These are phyloP conservation scores for Tephrocybe sp. DNA, from an alignment of 768 basidiomycete species.

Conservation along the genomic window DNA sequence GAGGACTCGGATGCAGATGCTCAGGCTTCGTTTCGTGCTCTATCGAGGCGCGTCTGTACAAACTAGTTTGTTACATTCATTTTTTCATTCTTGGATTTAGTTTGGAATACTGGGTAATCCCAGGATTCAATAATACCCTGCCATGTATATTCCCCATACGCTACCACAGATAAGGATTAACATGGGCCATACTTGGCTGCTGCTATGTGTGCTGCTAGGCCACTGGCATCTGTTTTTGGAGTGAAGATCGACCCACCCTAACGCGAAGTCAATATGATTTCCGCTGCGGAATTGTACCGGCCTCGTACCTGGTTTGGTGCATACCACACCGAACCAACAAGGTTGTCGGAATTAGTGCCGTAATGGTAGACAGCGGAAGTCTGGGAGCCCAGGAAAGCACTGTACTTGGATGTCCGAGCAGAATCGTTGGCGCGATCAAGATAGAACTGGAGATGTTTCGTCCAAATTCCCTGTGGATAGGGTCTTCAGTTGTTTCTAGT, in stretches of 20 bases:
- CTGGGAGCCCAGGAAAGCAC: conserved; percentile 38
- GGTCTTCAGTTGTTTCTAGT: neutral
- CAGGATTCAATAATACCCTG: conserved; percentile 13
- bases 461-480: conserved; percentile 46
- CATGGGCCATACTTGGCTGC: conserved; percentile 46
- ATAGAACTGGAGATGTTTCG: conserved; percentile 51
- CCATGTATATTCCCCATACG: conserved; percentile 1
- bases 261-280: neutral
- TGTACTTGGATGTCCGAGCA: conserved; percentile 43
- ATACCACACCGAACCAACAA: conserved; percentile 50
- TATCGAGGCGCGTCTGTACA: conserved; percentile 13
- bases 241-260: conserved; percentile 45
- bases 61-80: conserved; percentile 1
- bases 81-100: conserved; percentile 12
- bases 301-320: conserved; percentile 36
- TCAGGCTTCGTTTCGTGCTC: conserved; percentile 4
- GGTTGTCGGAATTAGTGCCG: conserved; percentile 35
- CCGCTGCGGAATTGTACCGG: neutral
- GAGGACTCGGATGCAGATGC: conserved; percentile 5
- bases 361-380: conserved; percentile 42
- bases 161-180: conserved; percentile 15
- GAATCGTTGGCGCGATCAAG: conserved; percentile 44
- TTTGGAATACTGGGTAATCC: conserved; percentile 11
- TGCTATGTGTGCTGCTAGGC: conserved; percentile 41
- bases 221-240: conserved; percentile 43